Base-by-base conservation (phyloP, 2,329 filamentous ascomycete species). In the Ambrosiella beaveri region DNA sequence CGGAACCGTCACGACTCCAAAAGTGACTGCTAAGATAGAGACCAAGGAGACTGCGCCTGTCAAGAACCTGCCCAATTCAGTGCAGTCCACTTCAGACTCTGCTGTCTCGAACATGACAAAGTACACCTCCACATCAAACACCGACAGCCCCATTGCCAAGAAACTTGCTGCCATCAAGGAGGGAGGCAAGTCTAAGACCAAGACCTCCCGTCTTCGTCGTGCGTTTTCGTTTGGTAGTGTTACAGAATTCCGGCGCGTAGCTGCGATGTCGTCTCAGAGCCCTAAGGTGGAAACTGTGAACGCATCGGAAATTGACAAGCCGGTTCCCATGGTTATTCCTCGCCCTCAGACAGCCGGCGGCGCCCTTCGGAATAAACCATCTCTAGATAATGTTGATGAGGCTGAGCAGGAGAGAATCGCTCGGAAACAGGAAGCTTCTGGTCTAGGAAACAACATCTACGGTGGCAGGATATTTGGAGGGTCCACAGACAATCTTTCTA, bases 161-260 rank as follows among this genome's bases (percentile, higher is more conserved):
- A 88, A 94, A 59, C 78, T 97, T 44, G 82, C 86, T 51, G 88
- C 90, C n/a, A 76, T 97, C 58, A 91, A 84, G 61, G 86, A 91
- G 63, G 87, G 88, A 57, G 74, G 75, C 36, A 86, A 81, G 67
- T 78, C 83, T 63, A 89, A 88, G 67, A 88, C 84, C 71, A 96
- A 96, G 71, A 87, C 85, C 1, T 90, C 86, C 15, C 79, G 90
- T 63, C 75, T 98, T 61, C 82, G 93, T 58, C 80, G 93, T 64
- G 93, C 93, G 0, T 95, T 98, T 66, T 98, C 93, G 0, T 98
- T 98, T 70, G 90, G 93, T 54, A 97, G 91, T 68, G 88, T 90
- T 47, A 88, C 91, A 7, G 93, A 98, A 67, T 81, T 98, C 53
- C 80, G 85, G 62, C 85, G 85, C 66, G 85, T 83, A 11, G 83